phyloP scores from a whole-genome alignment of 345 rosid species.

The Balakata baccata region DNA sequence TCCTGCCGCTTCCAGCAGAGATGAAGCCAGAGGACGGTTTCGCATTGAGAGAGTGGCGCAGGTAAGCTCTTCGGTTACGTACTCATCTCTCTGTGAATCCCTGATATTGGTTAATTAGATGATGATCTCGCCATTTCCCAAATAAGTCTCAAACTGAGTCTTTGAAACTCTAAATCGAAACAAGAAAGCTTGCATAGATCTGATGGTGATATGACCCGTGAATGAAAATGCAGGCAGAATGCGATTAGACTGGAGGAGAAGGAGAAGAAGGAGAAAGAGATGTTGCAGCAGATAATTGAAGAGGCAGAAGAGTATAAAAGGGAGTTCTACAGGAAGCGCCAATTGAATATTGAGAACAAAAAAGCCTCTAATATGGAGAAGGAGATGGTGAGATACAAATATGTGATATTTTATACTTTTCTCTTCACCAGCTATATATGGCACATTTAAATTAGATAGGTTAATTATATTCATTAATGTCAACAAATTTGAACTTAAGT shows the following conservation, averaged over 20 bases:
- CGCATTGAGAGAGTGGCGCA: conserved; percentile 78
- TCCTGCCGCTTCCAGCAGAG: conserved; percentile 48
- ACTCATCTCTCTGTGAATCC: no score
- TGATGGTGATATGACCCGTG: no score
- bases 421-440: no score
- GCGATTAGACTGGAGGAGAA: conserved; percentile 65
- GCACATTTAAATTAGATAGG: no score
- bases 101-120: not conserved
- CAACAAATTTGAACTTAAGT: not conserved
- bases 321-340: conserved; percentile 60
- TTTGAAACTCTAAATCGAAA: no score
- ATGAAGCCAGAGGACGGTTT: conserved; percentile 67
- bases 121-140: not conserved
- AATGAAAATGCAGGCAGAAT: conserved; percentile 44
- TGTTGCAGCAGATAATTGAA: conserved; percentile 47
- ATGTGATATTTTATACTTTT: no score
- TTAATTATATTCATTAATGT: no score
- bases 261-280: conserved; percentile 73
- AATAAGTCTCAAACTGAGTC: not conserved
- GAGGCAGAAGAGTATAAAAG: conserved; percentile 66
- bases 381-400: conserved; percentile 53
- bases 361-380: conserved; percentile 65
- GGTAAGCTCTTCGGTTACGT: conserved; percentile 43
- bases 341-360: conserved; percentile 41
- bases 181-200: no score